Conservation (phyloP, 2,329 filamentous ascomycete species). For the Zymoseptoria brevis region DNA sequence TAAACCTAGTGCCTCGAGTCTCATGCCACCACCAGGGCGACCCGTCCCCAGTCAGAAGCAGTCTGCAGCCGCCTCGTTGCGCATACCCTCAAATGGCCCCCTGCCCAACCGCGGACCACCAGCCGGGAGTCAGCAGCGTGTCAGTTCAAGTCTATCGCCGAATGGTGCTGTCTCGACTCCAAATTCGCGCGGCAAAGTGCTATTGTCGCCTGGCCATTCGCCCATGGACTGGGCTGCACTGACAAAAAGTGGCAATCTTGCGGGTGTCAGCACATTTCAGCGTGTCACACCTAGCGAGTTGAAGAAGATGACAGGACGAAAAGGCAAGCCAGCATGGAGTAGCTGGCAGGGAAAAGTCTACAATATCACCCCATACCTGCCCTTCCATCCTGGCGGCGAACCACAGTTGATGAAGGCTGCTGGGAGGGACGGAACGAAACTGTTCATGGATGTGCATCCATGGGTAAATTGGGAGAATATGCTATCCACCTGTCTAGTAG, state of each 20-base stretch:
- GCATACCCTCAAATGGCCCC: slow-evolving; percentile 40
- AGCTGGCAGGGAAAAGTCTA: slow-evolving; percentile 85
- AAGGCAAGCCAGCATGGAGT: slow-evolving; percentile 79
- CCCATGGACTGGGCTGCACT: slow-evolving; percentile 93
- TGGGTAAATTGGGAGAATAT: slow-evolving; percentile 65
- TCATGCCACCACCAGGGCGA: slow-evolving; percentile 26
- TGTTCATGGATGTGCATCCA: slow-evolving; percentile 58
- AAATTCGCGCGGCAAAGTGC: slow-evolving; percentile 55
- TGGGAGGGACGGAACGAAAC: slow-evolving; percentile 60
- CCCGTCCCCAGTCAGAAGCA: slow-evolving; percentile 11
- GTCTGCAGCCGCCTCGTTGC: slow-evolving; percentile 32
- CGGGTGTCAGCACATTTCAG: slow-evolving; percentile 47
- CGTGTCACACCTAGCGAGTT: slow-evolving; percentile 78
- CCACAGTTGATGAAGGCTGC: slow-evolving; percentile 70
- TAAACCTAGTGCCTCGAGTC: slow-evolving; percentile 5
- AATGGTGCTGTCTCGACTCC: slow-evolving; percentile 31
- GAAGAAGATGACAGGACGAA: slow-evolving; percentile 68
- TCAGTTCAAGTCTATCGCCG: slow-evolving; percentile 27
- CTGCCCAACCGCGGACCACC: slow-evolving; percentile 40
- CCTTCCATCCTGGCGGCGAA: slow-evolving; percentile 83
- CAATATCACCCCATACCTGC: slow-evolving; percentile 81
- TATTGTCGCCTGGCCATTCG: slow-evolving; percentile 82
- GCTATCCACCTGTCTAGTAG: slow-evolving; percentile 53
- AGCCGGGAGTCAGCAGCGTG: slow-evolving; percentile 32
- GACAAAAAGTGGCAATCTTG: slow-evolving; percentile 49